phyloP scores from a whole-genome alignment of 2,329 filamentous ascomycete species.

The Diaporthe citrichinensis region DNA sequence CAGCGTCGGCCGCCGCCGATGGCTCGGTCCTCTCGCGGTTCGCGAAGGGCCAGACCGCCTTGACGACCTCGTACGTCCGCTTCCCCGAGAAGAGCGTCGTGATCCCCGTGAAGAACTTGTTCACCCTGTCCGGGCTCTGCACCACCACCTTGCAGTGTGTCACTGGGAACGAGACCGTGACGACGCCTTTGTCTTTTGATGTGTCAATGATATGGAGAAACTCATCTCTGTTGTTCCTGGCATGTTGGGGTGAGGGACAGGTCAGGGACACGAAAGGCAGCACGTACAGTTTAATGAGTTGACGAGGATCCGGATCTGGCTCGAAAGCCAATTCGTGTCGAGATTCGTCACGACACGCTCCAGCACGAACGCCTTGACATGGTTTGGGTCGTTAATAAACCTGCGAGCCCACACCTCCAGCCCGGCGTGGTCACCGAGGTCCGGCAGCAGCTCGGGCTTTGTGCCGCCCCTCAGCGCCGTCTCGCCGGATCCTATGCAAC shows the following conservation, averaged over 20 bases:
- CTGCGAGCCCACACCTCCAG: conserved; percentile 65
- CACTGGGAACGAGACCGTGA: conserved; percentile 64
- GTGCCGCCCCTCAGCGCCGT: conserved; percentile 63
- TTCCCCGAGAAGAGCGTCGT: conserved; percentile 66
- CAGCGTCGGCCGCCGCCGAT: conserved; percentile 42
- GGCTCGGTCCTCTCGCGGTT: conserved; percentile 60
- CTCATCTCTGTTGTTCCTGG: too few species aligned
- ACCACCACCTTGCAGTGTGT: conserved; percentile 65
- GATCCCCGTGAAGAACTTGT: conserved; percentile 68
- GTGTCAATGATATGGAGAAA: not conserved
- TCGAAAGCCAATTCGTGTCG: conserved; percentile 68
- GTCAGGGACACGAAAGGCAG: not conserved
- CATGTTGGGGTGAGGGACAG: too few species aligned
- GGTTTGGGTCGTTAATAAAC: conserved; percentile 61
- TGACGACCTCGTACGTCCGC: conserved; percentile 68
- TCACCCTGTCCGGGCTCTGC: conserved; percentile 66
- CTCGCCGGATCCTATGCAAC: conserved; percentile 64
- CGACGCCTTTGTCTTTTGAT: conserved; percentile 57
- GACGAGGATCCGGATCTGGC: conserved; percentile 66
- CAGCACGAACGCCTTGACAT: conserved; percentile 64
- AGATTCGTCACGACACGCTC: conserved; percentile 68
- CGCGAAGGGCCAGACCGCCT: conserved; percentile 71
- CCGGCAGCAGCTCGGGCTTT: conserved; percentile 59
- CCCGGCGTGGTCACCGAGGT: conserved; percentile 56
- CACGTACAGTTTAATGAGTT: conserved; percentile 58